Conservation (phyloP, 192 early-diverging fungal genomes). For the Rhizophagus sp. region DNA sequence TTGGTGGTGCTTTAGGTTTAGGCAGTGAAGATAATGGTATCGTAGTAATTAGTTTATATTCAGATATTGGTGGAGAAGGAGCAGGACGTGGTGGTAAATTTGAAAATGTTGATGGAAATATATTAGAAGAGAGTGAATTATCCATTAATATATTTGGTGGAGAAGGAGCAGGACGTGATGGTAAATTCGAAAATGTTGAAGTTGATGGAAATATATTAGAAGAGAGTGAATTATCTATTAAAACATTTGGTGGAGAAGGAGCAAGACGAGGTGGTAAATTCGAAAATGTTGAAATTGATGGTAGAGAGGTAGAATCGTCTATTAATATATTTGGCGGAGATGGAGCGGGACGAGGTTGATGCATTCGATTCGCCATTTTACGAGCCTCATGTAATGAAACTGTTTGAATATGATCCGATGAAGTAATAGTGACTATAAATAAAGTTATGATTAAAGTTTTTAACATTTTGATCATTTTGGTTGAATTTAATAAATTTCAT, state of each 20-base stretch:
- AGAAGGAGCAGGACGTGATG: not conserved
- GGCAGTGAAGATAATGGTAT: not conserved
- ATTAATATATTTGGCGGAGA: not conserved
- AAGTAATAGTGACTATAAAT: slow-evolving; percentile 51
- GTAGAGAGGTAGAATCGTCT: too few species aligned
- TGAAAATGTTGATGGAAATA: not conserved
- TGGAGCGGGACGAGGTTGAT: not conserved
- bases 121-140: too few species aligned
- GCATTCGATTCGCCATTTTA: slow-evolving; percentile 30
- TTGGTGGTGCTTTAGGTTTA: not conserved
- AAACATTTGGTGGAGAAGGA: not conserved
- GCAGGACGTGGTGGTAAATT: not conserved
- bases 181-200: not conserved
- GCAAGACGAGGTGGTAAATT: not conserved
- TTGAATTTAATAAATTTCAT: too few species aligned
- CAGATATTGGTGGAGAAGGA: not conserved
- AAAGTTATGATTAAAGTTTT: too few species aligned
- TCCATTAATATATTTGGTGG: not conserved
- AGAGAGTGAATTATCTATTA: too few species aligned
- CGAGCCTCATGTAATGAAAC: slow-evolving; percentile 57
- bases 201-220: too few species aligned
- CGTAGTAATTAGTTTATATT: too few species aligned
- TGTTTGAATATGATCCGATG: slow-evolving; percentile 59
- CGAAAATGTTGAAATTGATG: not conserved
- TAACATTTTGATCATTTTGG: too few species aligned